Base-by-base conservation (phyloP, 2,329 filamentous ascomycete species). In the Herpotrichia juniperi region DNA sequence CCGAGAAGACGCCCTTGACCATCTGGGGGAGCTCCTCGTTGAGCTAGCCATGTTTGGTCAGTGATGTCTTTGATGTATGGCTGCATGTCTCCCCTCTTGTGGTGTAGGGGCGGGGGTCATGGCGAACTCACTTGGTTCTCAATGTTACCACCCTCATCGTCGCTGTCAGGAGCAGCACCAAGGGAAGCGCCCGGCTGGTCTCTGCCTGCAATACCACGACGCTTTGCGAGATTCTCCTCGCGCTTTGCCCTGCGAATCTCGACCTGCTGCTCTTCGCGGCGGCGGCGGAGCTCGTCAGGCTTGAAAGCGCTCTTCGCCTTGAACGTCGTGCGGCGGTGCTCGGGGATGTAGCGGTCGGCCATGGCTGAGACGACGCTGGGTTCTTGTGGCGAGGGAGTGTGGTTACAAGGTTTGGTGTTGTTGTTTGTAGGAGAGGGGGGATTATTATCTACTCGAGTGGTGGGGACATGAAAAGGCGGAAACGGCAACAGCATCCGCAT, bases 261-360 rank as follows among this genome's bases (percentile, higher is more conserved):
- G 63, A 99, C 94, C 81, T 97, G 94, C 79, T 97, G 93, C 80
- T 99, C 94, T 78, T 99, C 94, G 74, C 94, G 94, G 75, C 94
- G 94, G 72, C 94, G 93, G 75, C 94, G 91, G 63, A 99, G 88
- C 82, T 99, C 94, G 77, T 99, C 94, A 69, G 93, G 93, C 87
- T 97, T 97, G 85, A 99, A 97, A 72, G 91, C 91, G 79, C 91
- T 93, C 86, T 97, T 97, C 50, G 94, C 94, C 89, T 99, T 99
- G 88, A 96, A 99, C 82, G 96, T 93, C 63, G 91, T 97, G 75
- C 94, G 93, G 78, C 94, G 92, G 83, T 99, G 94, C 83, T 99
- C 94, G 77, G 94, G 94, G 73, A 99, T 99, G 83, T 97, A 99
- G 73, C 94, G 91, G 78, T 99, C 94, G 78, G 94, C 90, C 94